These are phyloP conservation scores for Penicillium aurantiogriseum DNA, from an alignment of 2,329 filamentous ascomycete genomes.

Conservation along the genomic window DNA sequence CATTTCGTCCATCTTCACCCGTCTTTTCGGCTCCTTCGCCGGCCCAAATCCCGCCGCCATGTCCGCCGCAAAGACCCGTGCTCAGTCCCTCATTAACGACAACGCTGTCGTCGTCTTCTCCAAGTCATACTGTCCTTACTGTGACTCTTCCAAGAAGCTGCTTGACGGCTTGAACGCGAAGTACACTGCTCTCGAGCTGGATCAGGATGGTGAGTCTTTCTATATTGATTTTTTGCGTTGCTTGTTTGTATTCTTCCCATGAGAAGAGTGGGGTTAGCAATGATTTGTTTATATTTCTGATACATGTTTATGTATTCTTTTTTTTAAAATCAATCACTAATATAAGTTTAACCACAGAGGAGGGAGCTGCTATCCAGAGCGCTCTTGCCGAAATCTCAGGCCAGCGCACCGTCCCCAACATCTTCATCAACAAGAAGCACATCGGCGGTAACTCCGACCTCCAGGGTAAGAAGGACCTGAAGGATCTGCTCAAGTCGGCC, in stretches of 20 bases:
- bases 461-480: constrained; percentile 64
- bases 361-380: constrained; percentile 78
- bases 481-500: constrained; percentile 62
- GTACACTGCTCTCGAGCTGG: constrained; percentile 75
- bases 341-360: constrained; percentile 56
- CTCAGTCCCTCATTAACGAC: constrained; percentile 81
- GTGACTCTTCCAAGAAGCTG: constrained; percentile 72
- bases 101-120: constrained; percentile 93
- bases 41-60: constrained; percentile 63
- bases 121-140: constrained; percentile 97
- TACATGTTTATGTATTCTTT: not conserved
- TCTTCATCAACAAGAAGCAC: constrained; percentile 87
- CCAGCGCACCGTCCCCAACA: constrained; percentile 91
- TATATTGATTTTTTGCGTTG: not conserved
- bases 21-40: constrained; percentile 65
- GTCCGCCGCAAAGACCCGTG: constrained; percentile 80
- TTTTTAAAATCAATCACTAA: not conserved
- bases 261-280: not conserved
- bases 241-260: not conserved
- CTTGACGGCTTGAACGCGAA: constrained; percentile 70
- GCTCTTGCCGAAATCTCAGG: constrained; percentile 75
- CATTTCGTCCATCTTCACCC: constrained; percentile 68
- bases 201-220: constrained; percentile 68
- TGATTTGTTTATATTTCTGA: not conserved
- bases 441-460: constrained; percentile 95